A percentile compares a stretch with the other conserved stretches of the same genome.
Conservation (phyloP, 257 asterid species). For the Solanum sitiens region DNA sequence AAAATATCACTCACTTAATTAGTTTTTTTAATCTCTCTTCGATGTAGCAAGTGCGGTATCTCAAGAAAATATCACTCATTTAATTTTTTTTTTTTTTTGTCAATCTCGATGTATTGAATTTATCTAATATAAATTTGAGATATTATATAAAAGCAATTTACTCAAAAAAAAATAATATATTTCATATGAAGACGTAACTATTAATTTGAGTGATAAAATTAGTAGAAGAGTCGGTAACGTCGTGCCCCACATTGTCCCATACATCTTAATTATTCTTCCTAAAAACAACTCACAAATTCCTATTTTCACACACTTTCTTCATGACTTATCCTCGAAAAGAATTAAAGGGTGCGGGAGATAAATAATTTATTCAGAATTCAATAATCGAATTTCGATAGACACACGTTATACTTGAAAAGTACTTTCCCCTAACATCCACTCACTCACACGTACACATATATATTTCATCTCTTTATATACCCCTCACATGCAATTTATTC, state of each 20-base stretch:
- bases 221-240: not conserved
- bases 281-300: not conserved
- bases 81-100: too few relatives aligned
- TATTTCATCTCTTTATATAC: not conserved
- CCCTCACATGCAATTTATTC: not conserved
- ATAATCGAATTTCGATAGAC: not conserved
- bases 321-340: not conserved
- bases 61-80: not conserved
- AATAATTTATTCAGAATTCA: not conserved
- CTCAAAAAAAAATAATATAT: not conserved
- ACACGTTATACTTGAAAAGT: not conserved
- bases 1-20: not conserved
- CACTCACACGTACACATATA: not conserved
- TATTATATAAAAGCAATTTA: too few relatives aligned
- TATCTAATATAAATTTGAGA: not conserved
- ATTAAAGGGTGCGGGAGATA: rapidly evolving
- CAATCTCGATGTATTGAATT: too few relatives aligned
- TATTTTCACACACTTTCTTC: not conserved
- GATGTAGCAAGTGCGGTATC: not conserved
- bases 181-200: not conserved
- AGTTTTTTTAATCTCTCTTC: too few relatives aligned
- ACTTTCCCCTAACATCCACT: not conserved
- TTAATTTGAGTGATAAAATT: not conserved
- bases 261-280: not conserved
- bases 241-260: not conserved